A percentile compares a stretch with the other conserved stretches of the same genome.
These are phyloP conservation scores for Trypanosoma mega DNA, from an alignment of 208 protist species.

Conservation along the genomic window DNA sequence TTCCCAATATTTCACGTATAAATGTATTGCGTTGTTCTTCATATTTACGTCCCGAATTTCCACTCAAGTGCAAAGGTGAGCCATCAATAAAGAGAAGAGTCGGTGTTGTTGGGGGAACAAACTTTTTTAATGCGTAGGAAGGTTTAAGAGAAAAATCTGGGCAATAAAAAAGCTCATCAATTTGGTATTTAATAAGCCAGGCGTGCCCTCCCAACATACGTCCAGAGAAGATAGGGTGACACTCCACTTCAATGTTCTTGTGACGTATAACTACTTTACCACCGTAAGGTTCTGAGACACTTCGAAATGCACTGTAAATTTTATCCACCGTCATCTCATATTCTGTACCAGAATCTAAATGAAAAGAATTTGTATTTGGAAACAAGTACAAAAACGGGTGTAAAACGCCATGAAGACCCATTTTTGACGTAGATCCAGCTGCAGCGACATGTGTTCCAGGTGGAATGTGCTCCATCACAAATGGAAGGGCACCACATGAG, in stretches of 20 bases:
- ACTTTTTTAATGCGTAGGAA: conserved; percentile 71
- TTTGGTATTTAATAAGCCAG: conserved; percentile 87
- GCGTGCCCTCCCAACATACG: conserved; percentile 77
- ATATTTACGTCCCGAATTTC: conserved; percentile 26
- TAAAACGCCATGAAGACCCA: conserved; percentile 75
- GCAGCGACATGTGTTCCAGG: conserved; percentile 67
- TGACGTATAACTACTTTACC: conserved; percentile 58
- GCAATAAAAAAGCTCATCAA: conserved; percentile 90
- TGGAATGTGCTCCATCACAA: conserved; percentile 68
- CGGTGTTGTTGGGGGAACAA: conserved; percentile 64
- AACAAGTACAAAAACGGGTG: conserved; percentile 81
- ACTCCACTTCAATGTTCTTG: conserved; percentile 64
- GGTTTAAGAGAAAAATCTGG: conserved; percentile 79
- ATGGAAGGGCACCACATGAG: conserved; percentile 82
- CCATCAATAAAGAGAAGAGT: conserved; percentile 70
- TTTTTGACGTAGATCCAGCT: conserved; percentile 65
- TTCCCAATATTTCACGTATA: conserved; percentile 77
- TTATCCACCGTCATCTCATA: conserved; percentile 80
- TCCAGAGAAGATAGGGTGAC: conserved; percentile 58
- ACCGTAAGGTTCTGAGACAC: conserved; percentile 72
- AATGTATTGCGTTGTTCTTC: conserved; percentile 75
- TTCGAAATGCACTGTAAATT: conserved; percentile 86
- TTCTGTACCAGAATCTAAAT: conserved; percentile 30
- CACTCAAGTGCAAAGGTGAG: conserved; percentile 39
- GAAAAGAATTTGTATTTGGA: conserved; percentile 55